Percentiles rank a stretch among this genome's conserved stretches.
Evolutionary conservation across 2,329 filamentous ascomycete species (phyloP).

Genomic region (Alternaria dauci): DNA sequence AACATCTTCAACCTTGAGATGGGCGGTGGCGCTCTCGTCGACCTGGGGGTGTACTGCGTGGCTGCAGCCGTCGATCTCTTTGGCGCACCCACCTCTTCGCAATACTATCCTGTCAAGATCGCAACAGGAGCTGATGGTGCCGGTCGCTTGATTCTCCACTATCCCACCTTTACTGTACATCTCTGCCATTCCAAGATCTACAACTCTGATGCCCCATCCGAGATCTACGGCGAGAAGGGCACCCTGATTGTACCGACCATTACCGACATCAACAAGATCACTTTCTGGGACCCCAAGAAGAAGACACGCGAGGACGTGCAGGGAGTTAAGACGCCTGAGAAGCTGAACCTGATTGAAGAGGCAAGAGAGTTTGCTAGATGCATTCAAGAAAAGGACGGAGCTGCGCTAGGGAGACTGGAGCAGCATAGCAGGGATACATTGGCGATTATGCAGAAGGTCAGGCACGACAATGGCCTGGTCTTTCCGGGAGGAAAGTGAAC

Average conservation of each 20-base stretch:
- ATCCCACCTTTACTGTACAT: slow-evolving; percentile 56
- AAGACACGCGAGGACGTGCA: slow-evolving; percentile 55
- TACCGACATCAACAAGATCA: slow-evolving; percentile 56
- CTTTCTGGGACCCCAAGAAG: slow-evolving; percentile 53
- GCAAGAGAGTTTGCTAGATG: slow-evolving; percentile 57
- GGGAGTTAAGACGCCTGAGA: slow-evolving; percentile 44
- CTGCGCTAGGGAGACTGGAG: slow-evolving; percentile 52
- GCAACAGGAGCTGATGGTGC: slow-evolving; percentile 58
- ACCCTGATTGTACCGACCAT: slow-evolving; percentile 56
- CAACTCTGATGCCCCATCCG: slow-evolving; percentile 53
- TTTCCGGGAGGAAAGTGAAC: slow-evolving; percentile 44
- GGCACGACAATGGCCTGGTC: slow-evolving; percentile 55
- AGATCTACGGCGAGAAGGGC: slow-evolving; percentile 59
- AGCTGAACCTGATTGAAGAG: slow-evolving; percentile 59
- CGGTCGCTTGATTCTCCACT: slow-evolving; percentile 55
- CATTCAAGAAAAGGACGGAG: slow-evolving; percentile 51
- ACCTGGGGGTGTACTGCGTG: slow-evolving; percentile 60
- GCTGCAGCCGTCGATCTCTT: slow-evolving; percentile 59
- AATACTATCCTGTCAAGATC: slow-evolving; percentile 56
- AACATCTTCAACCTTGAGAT: slow-evolving; percentile 60
- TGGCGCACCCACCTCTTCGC: slow-evolving; percentile 52
- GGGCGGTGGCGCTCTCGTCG: slow-evolving; percentile 58
- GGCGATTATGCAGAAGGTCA: slow-evolving; percentile 54
- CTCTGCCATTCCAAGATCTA: slow-evolving; percentile 56
- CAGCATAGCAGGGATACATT: slow-evolving; percentile 54